phyloP scores from a whole-genome alignment of 495 filamentous ascomycete species.

The Aspergillus funiculosus region DNA sequence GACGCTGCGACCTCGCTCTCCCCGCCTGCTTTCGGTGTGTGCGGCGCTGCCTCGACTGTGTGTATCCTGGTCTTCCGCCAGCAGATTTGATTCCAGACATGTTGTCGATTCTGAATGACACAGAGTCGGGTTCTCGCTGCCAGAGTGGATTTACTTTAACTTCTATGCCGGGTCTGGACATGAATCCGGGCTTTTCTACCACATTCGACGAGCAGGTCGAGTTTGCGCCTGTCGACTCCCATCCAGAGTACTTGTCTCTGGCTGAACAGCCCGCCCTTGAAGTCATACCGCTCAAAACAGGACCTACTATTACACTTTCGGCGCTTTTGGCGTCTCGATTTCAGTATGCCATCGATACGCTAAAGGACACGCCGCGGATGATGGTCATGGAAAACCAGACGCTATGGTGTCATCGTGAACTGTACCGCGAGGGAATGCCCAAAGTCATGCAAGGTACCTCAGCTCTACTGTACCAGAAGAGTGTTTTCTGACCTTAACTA shows the following conservation, averaged over 20 bases:
- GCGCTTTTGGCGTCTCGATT: slow-evolving; percentile 31
- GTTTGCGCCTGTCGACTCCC: background rate
- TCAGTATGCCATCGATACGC: slow-evolving; percentile 39
- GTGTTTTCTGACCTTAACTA: slow-evolving; percentile 13
- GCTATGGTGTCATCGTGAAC: slow-evolving; percentile 43
- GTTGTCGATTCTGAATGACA: slow-evolving; percentile 1
- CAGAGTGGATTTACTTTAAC: background rate
- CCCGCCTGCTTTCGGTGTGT: slow-evolving; percentile 46
- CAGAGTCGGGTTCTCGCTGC: background rate
- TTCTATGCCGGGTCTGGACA: background rate
- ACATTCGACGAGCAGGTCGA: no score
- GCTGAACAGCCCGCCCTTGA: background rate
- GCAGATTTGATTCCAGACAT: slow-evolving; percentile 7
- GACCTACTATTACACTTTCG: slow-evolving; percentile 12
- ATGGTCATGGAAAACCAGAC: slow-evolving; percentile 46
- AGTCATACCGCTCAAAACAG: slow-evolving; percentile 9
- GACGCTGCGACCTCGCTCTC: slow-evolving; percentile 45
- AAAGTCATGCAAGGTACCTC: slow-evolving; percentile 41
- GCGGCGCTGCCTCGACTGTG: slow-evolving; percentile 36
- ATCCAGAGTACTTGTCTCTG: background rate
- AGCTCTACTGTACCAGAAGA: background rate
- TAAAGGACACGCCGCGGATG: slow-evolving; percentile 36
- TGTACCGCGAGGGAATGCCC: slow-evolving; percentile 46
- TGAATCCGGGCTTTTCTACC: no score
- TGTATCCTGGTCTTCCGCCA: slow-evolving; percentile 31